These are phyloP conservation scores for Urtica urens DNA, from an alignment of 306 rosid species.

Conservation along the genomic window DNA sequence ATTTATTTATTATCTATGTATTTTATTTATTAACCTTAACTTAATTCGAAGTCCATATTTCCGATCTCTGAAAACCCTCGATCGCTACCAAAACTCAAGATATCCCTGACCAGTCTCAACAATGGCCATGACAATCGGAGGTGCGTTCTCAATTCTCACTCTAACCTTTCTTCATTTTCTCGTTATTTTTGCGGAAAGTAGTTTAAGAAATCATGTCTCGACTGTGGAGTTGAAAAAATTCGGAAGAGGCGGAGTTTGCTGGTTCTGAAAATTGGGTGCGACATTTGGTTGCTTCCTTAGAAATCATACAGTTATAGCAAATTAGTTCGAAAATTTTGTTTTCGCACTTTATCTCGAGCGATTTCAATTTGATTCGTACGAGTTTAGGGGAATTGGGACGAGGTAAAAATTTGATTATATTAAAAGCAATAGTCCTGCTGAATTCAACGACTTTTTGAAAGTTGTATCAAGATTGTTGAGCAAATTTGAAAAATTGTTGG, in stretches of 20 bases:
- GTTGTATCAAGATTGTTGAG: too few relatives aligned
- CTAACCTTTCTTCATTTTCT: too few relatives aligned
- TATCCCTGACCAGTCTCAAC: conserved; percentile 2
- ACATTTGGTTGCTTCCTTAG: neutral
- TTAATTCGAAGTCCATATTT: too few relatives aligned
- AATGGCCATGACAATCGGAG: conserved; percentile 50
- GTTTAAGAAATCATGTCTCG: neutral
- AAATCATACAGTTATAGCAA: neutral
- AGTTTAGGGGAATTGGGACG: neutral
- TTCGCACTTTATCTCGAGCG: too few relatives aligned
- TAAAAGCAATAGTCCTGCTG: neutral
- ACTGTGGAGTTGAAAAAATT: conserved; percentile 5
- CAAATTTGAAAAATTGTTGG: neutral
- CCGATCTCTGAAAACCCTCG: neutral
- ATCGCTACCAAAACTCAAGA: neutral
- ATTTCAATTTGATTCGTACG: neutral
- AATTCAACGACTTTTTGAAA: neutral
- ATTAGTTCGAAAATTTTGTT: neutral
- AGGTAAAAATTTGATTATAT: neutral
- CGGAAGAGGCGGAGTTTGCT: neutral
- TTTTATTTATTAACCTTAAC: too few relatives aligned
- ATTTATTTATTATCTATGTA: too few relatives aligned
- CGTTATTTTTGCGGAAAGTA: too few relatives aligned
- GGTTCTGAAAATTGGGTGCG: neutral
- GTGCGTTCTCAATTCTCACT: conserved; percentile 3